Conservation (phyloP, 2,329 filamentous ascomycete species). For the Gremmenia infestans region DNA sequence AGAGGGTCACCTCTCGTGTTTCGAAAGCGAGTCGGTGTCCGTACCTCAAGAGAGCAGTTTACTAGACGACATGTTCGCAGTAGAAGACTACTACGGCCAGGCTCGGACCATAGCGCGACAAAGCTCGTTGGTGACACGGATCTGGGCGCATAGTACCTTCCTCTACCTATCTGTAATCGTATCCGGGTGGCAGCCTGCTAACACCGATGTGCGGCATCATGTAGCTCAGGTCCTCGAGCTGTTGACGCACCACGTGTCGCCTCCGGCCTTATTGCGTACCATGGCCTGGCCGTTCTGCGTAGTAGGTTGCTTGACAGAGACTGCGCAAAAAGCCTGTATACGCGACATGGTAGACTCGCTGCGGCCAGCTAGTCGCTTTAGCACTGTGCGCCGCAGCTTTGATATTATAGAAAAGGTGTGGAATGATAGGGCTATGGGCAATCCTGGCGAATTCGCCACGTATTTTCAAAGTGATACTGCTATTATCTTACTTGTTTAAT, state of each 20-base stretch:
- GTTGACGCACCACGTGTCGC: neutral
- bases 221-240: neutral
- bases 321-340: no score
- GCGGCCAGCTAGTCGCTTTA: no score
- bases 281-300: constrained; percentile 8
- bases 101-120: neutral
- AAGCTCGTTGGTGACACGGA: neutral
- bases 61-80: neutral
- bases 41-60: no score
- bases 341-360: no score
- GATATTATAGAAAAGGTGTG: no score
- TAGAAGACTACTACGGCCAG: neutral
- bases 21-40: neutral
- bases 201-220: neutral
- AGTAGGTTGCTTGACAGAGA: constrained; percentile 1
- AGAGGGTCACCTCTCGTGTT: neutral
- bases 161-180: constrained; percentile 3
- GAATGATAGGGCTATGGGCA: no score
- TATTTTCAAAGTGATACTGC: no score
- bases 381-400: no score
- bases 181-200: constrained; percentile 6
- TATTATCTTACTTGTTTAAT: no score
- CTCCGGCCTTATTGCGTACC: neutral
- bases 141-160: constrained; percentile 6
- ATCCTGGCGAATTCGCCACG: no score